phyloP scores from a whole-genome alignment of 306 rosid species.

The Arachis hypogaea region DNA sequence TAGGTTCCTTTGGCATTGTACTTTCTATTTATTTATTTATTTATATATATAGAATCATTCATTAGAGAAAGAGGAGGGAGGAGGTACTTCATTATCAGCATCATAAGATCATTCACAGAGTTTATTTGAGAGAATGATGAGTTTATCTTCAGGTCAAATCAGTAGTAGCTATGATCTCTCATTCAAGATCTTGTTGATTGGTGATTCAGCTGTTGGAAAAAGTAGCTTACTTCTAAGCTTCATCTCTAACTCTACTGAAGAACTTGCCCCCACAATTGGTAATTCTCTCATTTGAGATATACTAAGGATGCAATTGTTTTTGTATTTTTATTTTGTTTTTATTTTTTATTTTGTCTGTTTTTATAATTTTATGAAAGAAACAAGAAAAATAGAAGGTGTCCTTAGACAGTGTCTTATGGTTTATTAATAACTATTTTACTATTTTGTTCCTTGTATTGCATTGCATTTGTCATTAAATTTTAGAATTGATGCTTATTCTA shows the following conservation, averaged over 20 bases:
- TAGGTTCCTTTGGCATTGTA: slow-evolving; percentile 42
- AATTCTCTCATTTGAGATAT: slow-evolving; percentile 22
- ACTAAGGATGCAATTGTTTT: too few relatives aligned
- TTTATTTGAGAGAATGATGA: slow-evolving; percentile 45
- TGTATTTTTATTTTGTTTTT: too few relatives aligned
- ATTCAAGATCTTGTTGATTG: slow-evolving; percentile 92
- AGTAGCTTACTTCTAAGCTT: slow-evolving; percentile 90
- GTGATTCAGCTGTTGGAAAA: slow-evolving; percentile 97
- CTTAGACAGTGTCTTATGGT: too few relatives aligned
- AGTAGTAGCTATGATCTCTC: slow-evolving; percentile 82
- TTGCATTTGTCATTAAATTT: too few relatives aligned
- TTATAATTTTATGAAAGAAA: too few relatives aligned
- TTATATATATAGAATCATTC: slow-evolving; percentile 13
- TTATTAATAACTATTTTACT: too few relatives aligned
- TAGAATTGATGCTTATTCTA: not conserved
- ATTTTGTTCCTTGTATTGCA: too few relatives aligned
- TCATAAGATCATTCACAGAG: slow-evolving; percentile 35
- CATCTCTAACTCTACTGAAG: slow-evolving; percentile 63
- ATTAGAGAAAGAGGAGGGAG: slow-evolving; percentile 16
- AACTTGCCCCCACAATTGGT: slow-evolving; percentile 91
- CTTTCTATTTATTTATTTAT: slow-evolving; percentile 42
- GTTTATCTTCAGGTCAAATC: slow-evolving; percentile 71
- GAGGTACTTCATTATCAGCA: slow-evolving; percentile 39
- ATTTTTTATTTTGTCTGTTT: too few relatives aligned
- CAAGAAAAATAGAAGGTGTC: too few relatives aligned